Base-by-base conservation (phyloP, 2,329 filamentous ascomycete genomes). In the Didymella arachidicola region DNA sequence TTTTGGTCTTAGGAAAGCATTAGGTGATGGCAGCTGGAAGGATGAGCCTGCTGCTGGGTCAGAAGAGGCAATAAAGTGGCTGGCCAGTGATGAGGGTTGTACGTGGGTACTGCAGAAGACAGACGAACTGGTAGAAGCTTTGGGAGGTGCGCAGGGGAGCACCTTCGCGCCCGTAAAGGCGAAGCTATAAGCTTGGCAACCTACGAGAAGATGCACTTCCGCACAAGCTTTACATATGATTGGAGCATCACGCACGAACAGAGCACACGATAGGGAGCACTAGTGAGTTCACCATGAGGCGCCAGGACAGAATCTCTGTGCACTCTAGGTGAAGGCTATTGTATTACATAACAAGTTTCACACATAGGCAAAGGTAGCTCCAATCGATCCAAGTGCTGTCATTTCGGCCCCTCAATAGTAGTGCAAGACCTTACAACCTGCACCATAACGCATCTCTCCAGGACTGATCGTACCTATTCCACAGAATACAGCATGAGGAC, bases 1-100 rank as follows among this genome's bases (percentile, higher is more conserved):
- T 0, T 94, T 93, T 78, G 92, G 92, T 0, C 72, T 96, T 77
- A 79, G 89, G 58, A 95, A 95, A 80, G 90, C 87, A 0, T 82
- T 89, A 50, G 86, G 90, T 63, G 88, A 92, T 74, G 90, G 88
- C 1, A 81, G 79, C 19, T 83, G 76, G 75, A 83, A 77, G 36
- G 73, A 77, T 49, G 82, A 83, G 54, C 66, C 69, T 0, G 79
- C 80, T 47, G 78, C 79, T 30, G 74, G 72, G 7, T 79, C 82
- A 26, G 78, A 84, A 57, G 84, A 89, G 65, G 85, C 81, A 1
- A 83, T 81, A 1, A 77, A 79, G 66, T 90, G 87, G 87, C 74
- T 89, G 67, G 86, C 86, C 1, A 82, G 82, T 30, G 86, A 91
- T 60, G 87, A 88, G 66, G 88, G 88, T 0, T 88, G 78, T 70